Conservation (phyloP, 2,329 filamentous ascomycete genomes). For the Alternaria angustiovoidea region DNA sequence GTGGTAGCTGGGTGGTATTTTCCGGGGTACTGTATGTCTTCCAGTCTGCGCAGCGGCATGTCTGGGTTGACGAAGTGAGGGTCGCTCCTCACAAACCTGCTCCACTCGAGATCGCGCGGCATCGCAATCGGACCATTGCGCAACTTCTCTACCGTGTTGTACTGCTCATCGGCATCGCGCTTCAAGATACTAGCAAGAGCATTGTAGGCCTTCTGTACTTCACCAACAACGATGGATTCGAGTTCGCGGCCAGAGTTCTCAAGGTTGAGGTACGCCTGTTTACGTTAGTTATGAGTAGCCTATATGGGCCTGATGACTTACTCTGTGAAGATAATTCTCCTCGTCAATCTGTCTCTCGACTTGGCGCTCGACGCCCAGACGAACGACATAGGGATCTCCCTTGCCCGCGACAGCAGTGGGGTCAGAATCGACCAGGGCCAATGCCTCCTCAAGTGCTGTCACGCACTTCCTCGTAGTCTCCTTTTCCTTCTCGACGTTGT, state of each 20-base stretch:
- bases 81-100: constrained; percentile 78
- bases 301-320: constrained; percentile 53
- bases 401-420: constrained; percentile 79
- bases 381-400: constrained; percentile 89
- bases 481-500: constrained; percentile 94
- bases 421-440: constrained; percentile 82
- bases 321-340: constrained; percentile 94
- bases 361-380: constrained; percentile 85
- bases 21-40: constrained; percentile 90
- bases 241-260: constrained; percentile 94
- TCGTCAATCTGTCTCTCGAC: constrained; percentile 93
- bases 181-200: constrained; percentile 91
- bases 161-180: constrained; percentile 84
- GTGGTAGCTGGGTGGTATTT: constrained; percentile 82
- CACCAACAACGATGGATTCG: constrained; percentile 93
- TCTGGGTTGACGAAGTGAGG: constrained; percentile 88
- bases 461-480: constrained; percentile 83
- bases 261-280: constrained; percentile 88
- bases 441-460: constrained; percentile 78
- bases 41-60: constrained; percentile 76
- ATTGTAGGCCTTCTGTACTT: constrained; percentile 98
- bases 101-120: constrained; percentile 94
- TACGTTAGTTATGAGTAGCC: constrained; percentile 18
- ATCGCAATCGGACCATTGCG: constrained; percentile 87
- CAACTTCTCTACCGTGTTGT: constrained; percentile 79